Conservation (phyloP, 2,329 filamentous ascomycete genomes). For the Diaporthe sp. region DNA sequence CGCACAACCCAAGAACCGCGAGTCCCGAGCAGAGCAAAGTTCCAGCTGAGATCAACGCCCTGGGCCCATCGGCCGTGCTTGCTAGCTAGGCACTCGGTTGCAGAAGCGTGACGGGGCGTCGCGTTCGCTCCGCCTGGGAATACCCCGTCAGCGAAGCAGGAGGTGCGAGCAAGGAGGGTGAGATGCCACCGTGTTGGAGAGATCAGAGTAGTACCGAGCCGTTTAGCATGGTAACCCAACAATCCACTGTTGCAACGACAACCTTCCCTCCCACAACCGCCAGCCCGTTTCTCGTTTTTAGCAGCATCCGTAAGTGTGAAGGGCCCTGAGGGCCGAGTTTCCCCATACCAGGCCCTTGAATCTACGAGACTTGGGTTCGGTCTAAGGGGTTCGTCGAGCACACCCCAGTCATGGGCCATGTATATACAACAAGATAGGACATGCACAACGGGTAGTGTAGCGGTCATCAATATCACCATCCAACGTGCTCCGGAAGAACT, state of each 20-base stretch:
- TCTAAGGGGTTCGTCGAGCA: neutral
- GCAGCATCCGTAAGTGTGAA: neutral
- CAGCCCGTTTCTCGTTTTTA: neutral
- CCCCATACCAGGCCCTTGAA: constrained; percentile 5
- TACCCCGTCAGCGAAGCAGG: neutral
- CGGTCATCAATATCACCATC: constrained; percentile 2
- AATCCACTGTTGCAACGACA: neutral
- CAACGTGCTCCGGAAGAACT: constrained; percentile 4
- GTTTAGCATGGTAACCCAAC: constrained; percentile 20
- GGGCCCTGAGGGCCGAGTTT: neutral
- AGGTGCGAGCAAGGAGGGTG: neutral
- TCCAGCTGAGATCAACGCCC: constrained; percentile 18
- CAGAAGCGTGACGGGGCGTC: constrained; percentile 1
- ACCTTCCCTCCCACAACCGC: neutral
- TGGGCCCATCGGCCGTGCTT: constrained; percentile 5
- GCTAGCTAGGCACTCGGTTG: neutral
- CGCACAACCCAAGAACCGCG: neutral
- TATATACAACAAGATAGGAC: neutral
- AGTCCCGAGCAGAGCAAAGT: neutral
- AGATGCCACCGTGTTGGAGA: constrained; percentile 4
- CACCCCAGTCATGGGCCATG: neutral
- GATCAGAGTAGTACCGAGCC: constrained; percentile 6
- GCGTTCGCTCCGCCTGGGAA: neutral
- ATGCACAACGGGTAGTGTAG: neutral
- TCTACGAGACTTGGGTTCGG: neutral